phyloP scores from a whole-genome alignment of 2,329 filamentous ascomycete species.

The Pseudogymnoascus sp. region DNA sequence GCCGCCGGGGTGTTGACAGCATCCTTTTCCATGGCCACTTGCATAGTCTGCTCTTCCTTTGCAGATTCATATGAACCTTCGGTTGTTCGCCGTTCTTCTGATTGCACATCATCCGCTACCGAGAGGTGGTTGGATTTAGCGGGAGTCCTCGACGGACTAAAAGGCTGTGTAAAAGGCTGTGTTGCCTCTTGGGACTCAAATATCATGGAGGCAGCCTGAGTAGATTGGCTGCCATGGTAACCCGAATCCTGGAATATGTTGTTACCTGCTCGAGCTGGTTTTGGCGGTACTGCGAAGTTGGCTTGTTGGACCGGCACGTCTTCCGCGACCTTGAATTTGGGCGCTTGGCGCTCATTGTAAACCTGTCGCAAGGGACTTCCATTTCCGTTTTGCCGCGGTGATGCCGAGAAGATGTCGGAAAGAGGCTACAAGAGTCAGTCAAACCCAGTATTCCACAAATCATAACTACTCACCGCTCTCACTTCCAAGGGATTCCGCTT shows the following conservation, averaged over 20 bases:
- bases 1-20: constrained; percentile 10
- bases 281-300: constrained; percentile 11
- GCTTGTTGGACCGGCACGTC: constrained; percentile 32
- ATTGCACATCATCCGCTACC: constrained; percentile 12
- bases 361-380: constrained; percentile 34
- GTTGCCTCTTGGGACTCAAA: constrained; percentile 3
- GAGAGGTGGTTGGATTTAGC: background rate
- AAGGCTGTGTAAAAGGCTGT: constrained; percentile 18
- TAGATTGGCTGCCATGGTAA: constrained; percentile 58
- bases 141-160: constrained; percentile 30
- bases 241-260: constrained; percentile 53
- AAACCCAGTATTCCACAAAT: constrained; percentile 1
- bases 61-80: constrained; percentile 33
- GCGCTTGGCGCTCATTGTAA: constrained; percentile 27
- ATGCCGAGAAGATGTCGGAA: constrained; percentile 50
- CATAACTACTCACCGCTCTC: constrained; percentile 50
- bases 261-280: constrained; percentile 20
- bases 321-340: constrained; percentile 52
- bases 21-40: constrained; percentile 13
- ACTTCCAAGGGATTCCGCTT: constrained; percentile 51
- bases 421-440: constrained; percentile 42
- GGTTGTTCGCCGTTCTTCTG: constrained; percentile 21
- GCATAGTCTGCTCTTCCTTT: constrained; percentile 37
- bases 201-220: constrained; percentile 9
- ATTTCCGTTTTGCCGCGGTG: constrained; percentile 43